These are phyloP conservation scores for Isoetes engelmannii DNA, from an alignment of 83 land plant genomes.

Conservation along the genomic window DNA sequence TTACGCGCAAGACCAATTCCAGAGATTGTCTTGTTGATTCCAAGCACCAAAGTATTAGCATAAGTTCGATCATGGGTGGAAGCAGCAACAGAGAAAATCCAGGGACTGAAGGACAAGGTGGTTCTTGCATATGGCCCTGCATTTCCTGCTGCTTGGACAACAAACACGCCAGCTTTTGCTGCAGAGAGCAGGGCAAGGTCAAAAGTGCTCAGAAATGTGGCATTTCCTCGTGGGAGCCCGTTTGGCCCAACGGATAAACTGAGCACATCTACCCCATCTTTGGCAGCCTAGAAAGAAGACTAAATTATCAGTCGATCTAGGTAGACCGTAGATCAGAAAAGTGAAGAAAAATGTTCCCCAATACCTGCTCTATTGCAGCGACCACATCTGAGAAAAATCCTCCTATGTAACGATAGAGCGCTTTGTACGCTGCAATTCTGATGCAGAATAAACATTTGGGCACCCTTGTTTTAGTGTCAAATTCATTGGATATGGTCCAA, in stretches of 20 bases:
- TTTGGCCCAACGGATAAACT: slow-evolving; percentile 67
- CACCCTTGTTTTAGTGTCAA: not conserved
- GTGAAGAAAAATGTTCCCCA: not conserved
- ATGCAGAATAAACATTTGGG: not conserved
- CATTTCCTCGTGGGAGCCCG: slow-evolving; percentile 40
- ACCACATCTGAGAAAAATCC: slow-evolving; percentile 54
- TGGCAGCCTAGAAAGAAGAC: slow-evolving; percentile 39
- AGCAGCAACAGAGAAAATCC: slow-evolving; percentile 28
- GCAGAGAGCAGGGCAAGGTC: slow-evolving; percentile 58
- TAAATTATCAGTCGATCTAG: not conserved
- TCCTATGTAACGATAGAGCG: slow-evolving; percentile 54
- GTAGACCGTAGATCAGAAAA: not conserved
- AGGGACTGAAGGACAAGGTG: slow-evolving; percentile 11
- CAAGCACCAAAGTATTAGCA: slow-evolving; percentile 29
- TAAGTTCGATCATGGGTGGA: slow-evolving; percentile 62
- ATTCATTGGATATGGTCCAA: not conserved
- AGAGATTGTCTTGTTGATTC: slow-evolving; percentile 1
- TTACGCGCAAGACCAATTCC: slow-evolving; percentile 11
- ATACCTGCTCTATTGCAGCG: slow-evolving; percentile 77
- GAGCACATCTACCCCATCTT: slow-evolving; percentile 65
- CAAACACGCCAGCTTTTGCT: slow-evolving; percentile 59
- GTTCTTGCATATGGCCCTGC: slow-evolving; percentile 11
- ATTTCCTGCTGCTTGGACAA: slow-evolving; percentile 61
- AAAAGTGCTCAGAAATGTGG: slow-evolving; percentile 43
- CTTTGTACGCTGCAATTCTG: slow-evolving; percentile 85